Evolutionary conservation across 495 filamentous ascomycete species (phyloP), one percentile per base, ranked within the genome.

Genomic region (Xylaria bambusicola): DNA sequence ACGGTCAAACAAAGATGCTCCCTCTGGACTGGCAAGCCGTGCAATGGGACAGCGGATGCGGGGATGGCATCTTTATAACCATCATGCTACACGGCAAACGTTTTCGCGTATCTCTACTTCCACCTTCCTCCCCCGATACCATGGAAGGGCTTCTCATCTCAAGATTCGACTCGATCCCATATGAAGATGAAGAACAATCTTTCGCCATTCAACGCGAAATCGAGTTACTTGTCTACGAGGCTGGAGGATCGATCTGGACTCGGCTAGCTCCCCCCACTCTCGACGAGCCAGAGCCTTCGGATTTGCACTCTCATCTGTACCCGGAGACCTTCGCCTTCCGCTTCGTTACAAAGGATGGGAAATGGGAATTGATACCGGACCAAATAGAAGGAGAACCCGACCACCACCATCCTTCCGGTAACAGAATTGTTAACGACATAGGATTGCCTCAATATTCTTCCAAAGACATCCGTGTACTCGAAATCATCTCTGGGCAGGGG

Each of bases 361-460:
- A 61, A 27, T 15, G 44, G 23, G 38, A 61, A 26, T 21, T 64
- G 18, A 38, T 64, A 46, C 57, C 56, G 35, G 4, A 56, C 20
- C 40, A 54, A 24, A 51, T 17, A 27, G 35, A 52, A 33, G 29
- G 29, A 13, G n/a, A 44, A 44, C 1, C 40, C n/a, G 12, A 29
- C 36, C 45, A 46, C 52, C 36, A 56, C 57, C 1, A 47, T 57
- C 18, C 4, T 20, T 52, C 26, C 51, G 27, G 47, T 23, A 56
- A 42, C 15, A 40, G 42, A 36, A 53, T 57, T 29, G 42, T 36
- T 15, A 65, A 65, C 29, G 41, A 40, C 15, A 54, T 59, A 20
- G 56, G 23, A 60, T 61, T 65, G 20, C 62, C 58, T 49, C 45
- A 57, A 47, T 65, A 62, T 33, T 62, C 58, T 38, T 56, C 62